phyloP scores from a whole-genome alignment of 2,329 filamentous ascomycete genomes.

The Nemania sp. region DNA sequence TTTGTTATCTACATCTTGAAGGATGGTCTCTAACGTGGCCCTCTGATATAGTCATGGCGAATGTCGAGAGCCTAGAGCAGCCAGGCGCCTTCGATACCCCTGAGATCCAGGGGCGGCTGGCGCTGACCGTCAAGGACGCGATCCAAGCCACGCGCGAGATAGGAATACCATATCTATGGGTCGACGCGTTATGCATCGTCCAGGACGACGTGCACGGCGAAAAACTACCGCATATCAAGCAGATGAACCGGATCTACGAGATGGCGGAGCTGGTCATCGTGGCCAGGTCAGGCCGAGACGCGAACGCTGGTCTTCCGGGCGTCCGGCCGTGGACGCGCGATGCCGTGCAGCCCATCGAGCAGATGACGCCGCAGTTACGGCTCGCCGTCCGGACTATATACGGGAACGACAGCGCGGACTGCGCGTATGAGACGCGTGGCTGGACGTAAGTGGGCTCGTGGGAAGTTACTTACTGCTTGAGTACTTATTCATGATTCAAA shows the following conservation, averaged over 20 bases:
- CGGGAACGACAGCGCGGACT: background rate
- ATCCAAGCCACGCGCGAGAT: constrained; percentile 8
- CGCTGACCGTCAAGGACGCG: constrained; percentile 10
- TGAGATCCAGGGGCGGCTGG: background rate
- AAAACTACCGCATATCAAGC: constrained; percentile 16
- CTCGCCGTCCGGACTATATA: background rate
- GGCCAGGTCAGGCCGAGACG: constrained; percentile 7
- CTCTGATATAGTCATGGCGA: background rate
- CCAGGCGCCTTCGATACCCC: constrained; percentile 3
- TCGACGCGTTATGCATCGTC: constrained; percentile 14
- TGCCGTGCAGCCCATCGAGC: constrained; percentile 12
- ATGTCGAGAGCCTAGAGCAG: constrained; percentile 8
- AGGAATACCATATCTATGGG: constrained; percentile 11
- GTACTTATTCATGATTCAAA: background rate
- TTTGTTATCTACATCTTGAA: background rate
- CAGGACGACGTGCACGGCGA: constrained; percentile 10
- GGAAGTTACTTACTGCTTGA: background rate
- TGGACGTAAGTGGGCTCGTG: constrained; percentile 13
- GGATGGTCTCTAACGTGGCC: background rate
- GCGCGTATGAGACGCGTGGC: constrained; percentile 5
- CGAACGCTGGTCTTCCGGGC: constrained; percentile 3
- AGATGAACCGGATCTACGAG: constrained; percentile 18
- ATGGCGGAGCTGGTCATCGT: constrained; percentile 11
- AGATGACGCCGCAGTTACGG: constrained; percentile 10
- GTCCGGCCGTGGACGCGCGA: constrained; percentile 14